Percentiles rank a stretch among this genome's conserved stretches.
These are phyloP conservation scores for Dissoconium aciculare DNA, from an alignment of 2,329 filamentous ascomycete species.

Conservation along the genomic window DNA sequence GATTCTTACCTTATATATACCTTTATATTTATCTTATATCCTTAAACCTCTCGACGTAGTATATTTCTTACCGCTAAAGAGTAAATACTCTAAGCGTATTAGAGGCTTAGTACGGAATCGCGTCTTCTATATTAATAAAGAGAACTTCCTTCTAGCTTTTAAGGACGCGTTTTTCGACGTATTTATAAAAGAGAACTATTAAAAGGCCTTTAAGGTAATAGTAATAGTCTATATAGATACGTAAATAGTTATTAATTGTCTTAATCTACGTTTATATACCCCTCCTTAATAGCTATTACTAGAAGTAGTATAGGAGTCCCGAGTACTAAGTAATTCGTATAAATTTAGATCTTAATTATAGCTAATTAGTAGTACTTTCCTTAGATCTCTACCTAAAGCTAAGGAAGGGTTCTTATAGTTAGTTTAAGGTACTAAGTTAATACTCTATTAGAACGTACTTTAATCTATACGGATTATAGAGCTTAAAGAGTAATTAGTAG, in stretches of 20 bases:
- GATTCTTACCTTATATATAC: conserved; percentile 5
- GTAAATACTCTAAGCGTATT: too few species aligned
- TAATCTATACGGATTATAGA: conserved; percentile 1
- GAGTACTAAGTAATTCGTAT: conserved; percentile 10
- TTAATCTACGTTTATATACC: conserved; percentile 5
- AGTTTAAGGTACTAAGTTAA: conserved; percentile 3
- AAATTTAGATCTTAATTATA: conserved; percentile 8
- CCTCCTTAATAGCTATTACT: too few species aligned
- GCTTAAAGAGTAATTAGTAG: too few species aligned
- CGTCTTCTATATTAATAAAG: too few species aligned
- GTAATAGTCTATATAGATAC: conserved; percentile 5
- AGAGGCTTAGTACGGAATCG: too few species aligned
- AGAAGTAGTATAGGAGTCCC: too few species aligned
- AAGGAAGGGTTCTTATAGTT: conserved; percentile 4
- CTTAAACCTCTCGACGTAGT: too few species aligned
- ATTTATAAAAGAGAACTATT: conserved; percentile 6
- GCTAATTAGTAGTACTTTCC: conserved; percentile 6
- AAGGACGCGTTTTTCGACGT: too few species aligned
- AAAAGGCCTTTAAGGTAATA: conserved; percentile 6
- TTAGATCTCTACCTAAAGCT: too few species aligned
- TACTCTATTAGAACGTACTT: conserved; percentile 4
- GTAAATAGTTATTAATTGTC: conserved; percentile 5
- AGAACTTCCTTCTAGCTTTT: too few species aligned
- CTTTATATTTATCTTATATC: conserved; percentile 3
- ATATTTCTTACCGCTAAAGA: too few species aligned